phyloP scores from a whole-genome alignment of 2,329 filamentous ascomycete species.

The Capronia americana region DNA sequence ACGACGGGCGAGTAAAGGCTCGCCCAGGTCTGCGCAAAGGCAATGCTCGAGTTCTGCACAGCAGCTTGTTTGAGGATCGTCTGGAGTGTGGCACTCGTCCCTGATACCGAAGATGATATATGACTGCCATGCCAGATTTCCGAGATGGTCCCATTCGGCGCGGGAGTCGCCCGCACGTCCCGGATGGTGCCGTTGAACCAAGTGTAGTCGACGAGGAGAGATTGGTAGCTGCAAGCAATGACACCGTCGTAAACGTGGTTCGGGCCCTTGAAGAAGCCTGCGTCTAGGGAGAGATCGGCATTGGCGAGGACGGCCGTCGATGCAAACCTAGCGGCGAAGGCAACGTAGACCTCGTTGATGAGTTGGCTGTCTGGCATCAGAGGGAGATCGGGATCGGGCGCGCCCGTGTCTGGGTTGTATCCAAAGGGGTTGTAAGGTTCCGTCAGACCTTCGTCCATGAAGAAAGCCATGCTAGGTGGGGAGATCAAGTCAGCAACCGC shows the following conservation, averaged over 20 bases:
- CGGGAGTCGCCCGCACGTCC: neutral
- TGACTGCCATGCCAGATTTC: slow-evolving; percentile 23
- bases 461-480: slow-evolving; percentile 19
- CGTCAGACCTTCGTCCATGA: slow-evolving; percentile 13
- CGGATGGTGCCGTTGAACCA: slow-evolving; percentile 24
- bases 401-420: slow-evolving; percentile 19
- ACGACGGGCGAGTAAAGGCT: slow-evolving; percentile 17
- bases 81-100: slow-evolving; percentile 14
- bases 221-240: slow-evolving; percentile 18
- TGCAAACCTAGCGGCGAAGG: slow-evolving; percentile 16
- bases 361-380: slow-evolving; percentile 21
- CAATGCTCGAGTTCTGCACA: slow-evolving; percentile 11
- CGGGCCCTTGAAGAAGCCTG: slow-evolving; percentile 11
- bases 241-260: slow-evolving; percentile 6
- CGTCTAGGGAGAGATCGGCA: slow-evolving; percentile 12
- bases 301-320: slow-evolving; percentile 18
- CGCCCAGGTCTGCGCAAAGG: slow-evolving; percentile 19
- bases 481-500: neutral
- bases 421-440: slow-evolving; percentile 23
- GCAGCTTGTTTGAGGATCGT: slow-evolving; percentile 21
- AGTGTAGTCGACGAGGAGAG: slow-evolving; percentile 22
- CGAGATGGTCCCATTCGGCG: slow-evolving; percentile 23
- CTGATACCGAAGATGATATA: slow-evolving; percentile 4
- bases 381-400: neutral
- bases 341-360: slow-evolving; percentile 23